Percentiles rank a stretch among this genome's conserved stretches.
Conservation (phyloP, 805 yeast genomes). For the Kuraishia capsulata region DNA sequence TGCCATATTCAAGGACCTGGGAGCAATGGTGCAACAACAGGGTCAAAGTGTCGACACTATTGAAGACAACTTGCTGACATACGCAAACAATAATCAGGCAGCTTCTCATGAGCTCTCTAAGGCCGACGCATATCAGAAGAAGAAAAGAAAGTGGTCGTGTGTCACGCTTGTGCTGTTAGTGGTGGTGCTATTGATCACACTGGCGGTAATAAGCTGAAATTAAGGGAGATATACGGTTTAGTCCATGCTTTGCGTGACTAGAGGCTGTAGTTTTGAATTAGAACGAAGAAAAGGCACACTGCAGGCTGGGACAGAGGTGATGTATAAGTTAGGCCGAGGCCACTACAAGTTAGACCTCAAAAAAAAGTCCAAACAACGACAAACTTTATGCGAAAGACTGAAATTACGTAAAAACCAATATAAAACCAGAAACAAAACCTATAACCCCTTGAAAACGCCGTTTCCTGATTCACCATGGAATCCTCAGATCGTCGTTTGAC, state of each 20-base stretch:
- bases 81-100: constrained; percentile 54
- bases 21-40: constrained; percentile 71
- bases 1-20: constrained; percentile 74
- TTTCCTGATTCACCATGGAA: too few species aligned
- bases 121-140: constrained; percentile 69
- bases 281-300: too few species aligned
- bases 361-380: too few species aligned
- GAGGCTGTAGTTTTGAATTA: not conserved
- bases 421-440: too few species aligned
- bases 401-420: too few species aligned
- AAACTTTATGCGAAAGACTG: too few species aligned
- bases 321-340: too few species aligned
- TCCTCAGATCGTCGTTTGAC: too few species aligned
- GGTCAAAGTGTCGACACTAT: constrained; percentile 79
- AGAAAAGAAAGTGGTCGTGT: constrained; percentile 67
- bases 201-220: constrained; percentile 43
- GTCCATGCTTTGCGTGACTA: not conserved
- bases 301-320: too few species aligned
- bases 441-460: too few species aligned
- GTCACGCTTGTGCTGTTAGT: constrained; percentile 49
- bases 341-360: too few species aligned
- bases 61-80: constrained; percentile 64
- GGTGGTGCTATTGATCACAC: constrained; percentile 47
- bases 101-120: constrained; percentile 63
- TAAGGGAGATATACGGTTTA: not conserved